Evolutionary conservation across 2,329 filamentous ascomycete genomes (phyloP).

Genomic region (Pleoardoris graminearum): DNA sequence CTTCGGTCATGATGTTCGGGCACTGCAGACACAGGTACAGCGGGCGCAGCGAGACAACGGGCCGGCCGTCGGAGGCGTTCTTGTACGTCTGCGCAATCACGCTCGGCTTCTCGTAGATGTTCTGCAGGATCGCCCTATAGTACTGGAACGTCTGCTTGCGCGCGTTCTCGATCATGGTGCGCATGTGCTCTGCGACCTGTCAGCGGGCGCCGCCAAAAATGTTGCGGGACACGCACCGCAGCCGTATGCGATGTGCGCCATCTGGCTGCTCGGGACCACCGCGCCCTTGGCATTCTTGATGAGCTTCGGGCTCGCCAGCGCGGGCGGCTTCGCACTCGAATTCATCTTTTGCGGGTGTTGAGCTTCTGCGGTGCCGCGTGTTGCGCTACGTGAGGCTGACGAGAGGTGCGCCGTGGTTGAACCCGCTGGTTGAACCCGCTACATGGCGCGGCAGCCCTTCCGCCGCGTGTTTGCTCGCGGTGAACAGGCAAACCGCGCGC

Average conservation of each 20-base stretch:
- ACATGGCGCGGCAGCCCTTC: constrained; percentile 25
- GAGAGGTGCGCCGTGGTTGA: not conserved
- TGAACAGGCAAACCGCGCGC: constrained; percentile 7
- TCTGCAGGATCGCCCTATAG: constrained; percentile 72
- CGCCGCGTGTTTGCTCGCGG: constrained; percentile 9
- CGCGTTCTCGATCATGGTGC: constrained; percentile 67
- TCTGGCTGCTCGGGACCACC: constrained; percentile 44
- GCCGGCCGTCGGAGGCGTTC: constrained; percentile 54
- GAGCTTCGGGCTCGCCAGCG: constrained; percentile 50
- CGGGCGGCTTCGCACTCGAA: constrained; percentile 46
- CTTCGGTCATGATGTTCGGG: constrained; percentile 66
- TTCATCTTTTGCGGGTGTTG: constrained; percentile 35
- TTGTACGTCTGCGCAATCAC: constrained; percentile 68
- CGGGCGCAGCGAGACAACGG: constrained; percentile 55
- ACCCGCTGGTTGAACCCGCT: constrained; percentile 16
- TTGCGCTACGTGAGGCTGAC: not conserved
- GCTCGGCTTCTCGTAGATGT: constrained; percentile 69
- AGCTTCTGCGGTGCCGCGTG: not conserved
- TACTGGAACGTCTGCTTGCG: constrained; percentile 70
- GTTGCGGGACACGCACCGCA: constrained; percentile 40
- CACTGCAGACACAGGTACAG: constrained; percentile 69
- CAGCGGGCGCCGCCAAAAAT: constrained; percentile 14
- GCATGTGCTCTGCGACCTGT: constrained; percentile 66
- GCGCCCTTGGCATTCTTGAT: constrained; percentile 49
- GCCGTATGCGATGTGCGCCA: constrained; percentile 48